phyloP scores from a whole-genome alignment of 495 filamentous ascomycete genomes.

The Oleoguttula mirabilis region DNA sequence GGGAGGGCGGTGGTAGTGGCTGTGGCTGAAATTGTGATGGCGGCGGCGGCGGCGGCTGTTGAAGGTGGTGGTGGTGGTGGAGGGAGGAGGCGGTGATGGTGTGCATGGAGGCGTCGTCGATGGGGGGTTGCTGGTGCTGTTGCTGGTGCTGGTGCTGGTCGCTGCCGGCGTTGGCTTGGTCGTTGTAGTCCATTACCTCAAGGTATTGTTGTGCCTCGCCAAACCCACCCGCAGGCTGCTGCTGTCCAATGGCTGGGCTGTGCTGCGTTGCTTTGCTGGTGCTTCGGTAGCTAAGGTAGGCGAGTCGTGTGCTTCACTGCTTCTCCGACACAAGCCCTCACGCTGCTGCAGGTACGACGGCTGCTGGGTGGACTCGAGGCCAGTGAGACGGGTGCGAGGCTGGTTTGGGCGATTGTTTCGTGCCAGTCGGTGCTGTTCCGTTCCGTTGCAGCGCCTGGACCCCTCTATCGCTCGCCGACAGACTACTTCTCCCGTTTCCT shows the following conservation, averaged over 20 bases:
- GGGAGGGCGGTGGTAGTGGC: slow-evolving; percentile 12
- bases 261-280: no score
- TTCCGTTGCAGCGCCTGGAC: background rate
- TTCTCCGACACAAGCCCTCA: no score
- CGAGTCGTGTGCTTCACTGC: no score
- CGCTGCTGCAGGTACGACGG: slow-evolving; percentile 2
- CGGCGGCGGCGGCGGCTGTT: no score
- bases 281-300: no score
- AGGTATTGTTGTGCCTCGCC: no score
- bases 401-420: background rate
- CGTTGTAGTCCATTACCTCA: slow-evolving; percentile 4
- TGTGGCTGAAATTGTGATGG: slow-evolving; percentile 17
- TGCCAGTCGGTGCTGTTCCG: background rate
- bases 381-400: background rate
- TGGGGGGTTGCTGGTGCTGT: slow-evolving; percentile 9
- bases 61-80: slow-evolving; percentile 21
- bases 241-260: no score
- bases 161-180: slow-evolving; percentile 7
- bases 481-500: no score
- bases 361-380: background rate
- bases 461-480: no score
- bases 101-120: slow-evolving; percentile 29
- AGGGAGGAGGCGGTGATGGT: slow-evolving; percentile 30
- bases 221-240: no score
- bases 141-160: background rate